Percentiles rank a stretch among this genome's conserved stretches.
Conservation (phyloP, 257 asterid species). For the Leptodermis oblonga region DNA sequence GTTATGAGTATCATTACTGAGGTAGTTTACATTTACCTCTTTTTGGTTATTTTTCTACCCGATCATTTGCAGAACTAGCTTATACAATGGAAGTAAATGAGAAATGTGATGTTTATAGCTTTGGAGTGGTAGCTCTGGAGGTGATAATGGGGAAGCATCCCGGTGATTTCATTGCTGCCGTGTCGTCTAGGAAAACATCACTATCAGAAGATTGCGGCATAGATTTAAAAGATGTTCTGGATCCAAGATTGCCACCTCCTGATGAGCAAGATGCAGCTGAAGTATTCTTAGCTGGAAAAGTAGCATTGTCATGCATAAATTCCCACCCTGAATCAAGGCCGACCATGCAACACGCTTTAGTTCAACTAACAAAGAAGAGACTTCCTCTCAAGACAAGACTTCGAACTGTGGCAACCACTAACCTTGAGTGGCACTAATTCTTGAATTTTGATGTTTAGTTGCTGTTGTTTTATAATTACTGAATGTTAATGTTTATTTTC, state of each 20-base stretch:
- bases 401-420: not conserved
- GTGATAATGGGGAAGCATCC: conserved; percentile 38
- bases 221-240: conserved; percentile 11
- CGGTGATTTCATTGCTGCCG: conserved; percentile 17
- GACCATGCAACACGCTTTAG: conserved; percentile 24
- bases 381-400: not conserved
- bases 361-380: not conserved
- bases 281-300: conserved; percentile 15
- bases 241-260: conserved; percentile 24
- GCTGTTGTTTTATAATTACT: not conserved
- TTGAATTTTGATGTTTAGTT: not conserved
- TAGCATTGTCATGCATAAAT: conserved; percentile 20
- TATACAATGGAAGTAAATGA: conserved; percentile 30
- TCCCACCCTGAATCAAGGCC: conserved; percentile 27
- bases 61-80: conserved; percentile 27
- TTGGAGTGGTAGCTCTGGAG: conserved; percentile 30
- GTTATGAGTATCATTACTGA: no score
- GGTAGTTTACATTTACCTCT: not conserved
- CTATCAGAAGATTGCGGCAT: not conserved
- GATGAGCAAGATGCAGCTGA: conserved; percentile 19
- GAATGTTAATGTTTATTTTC: no score
- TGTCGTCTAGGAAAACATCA: not conserved
- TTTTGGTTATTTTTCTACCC: not conserved
- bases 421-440: not conserved
- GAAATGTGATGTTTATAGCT: conserved; percentile 36